Base-by-base conservation (phyloP, 805 yeast species). In the Starmerella apicola region DNA sequence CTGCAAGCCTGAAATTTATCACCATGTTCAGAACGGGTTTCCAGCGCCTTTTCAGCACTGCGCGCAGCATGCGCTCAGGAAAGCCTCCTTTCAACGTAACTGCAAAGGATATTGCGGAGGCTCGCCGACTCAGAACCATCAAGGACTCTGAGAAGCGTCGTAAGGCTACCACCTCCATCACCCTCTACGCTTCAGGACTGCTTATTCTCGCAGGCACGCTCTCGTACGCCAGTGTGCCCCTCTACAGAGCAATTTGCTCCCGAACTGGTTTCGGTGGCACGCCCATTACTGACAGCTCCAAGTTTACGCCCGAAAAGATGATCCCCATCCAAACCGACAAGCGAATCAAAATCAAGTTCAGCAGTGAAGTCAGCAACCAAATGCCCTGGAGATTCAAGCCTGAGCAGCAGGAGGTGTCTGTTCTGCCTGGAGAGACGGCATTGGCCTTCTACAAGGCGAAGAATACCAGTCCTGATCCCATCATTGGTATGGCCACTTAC, bases 401-500 rank as follows among this genome's bases (percentile, higher is more conserved):
- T 10, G 88, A 84, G 60, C 98, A 91, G 57, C 68, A 88, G 47
- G 95, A 86, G 59, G 97, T 91, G 1, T 75, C 76, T 51, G 80
- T 91, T 18, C 76, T 84, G 8, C 98, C 98, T 1, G 98, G 98
- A 18, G 98, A 91, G 61, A 91, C 98, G 3, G 98, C 98, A 0
- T 65, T 91, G 44, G 96, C 95, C 0, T 91, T 91, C 58, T 91
- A 84, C 65, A 81, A 78, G 59, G 98, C 98, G 19, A 81, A 78
- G 59, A 91, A 91, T 56, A 66, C 66, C 44, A 74, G 94, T 32
- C 78, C 78, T 44, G 81, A 81, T 52, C 97, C 91, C 57, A 82
- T 91, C 32, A 83, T 91, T 38, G 98, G 98, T 6, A 91, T 91
- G 94, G 98, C 98, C 2, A 91, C 98, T 0, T 91, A 91, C 59